phyloP scores from a whole-genome alignment of 306 rosid genomes.

The Vigna reflexopilosa region DNA sequence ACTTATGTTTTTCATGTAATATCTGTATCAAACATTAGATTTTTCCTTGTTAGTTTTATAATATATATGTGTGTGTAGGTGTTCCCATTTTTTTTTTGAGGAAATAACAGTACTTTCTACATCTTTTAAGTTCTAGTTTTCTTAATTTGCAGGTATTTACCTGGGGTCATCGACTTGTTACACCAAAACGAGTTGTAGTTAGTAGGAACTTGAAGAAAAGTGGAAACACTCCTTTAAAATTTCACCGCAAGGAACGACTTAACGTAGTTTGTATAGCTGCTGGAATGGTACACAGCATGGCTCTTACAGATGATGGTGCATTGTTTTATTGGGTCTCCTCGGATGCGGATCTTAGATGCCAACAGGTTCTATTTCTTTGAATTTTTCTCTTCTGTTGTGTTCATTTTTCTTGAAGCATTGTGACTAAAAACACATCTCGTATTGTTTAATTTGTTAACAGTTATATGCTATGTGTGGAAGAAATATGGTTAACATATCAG shows the following conservation, averaged over 20 bases:
- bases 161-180: slow-evolving; percentile 97
- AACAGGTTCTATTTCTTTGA: slow-evolving; percentile 65
- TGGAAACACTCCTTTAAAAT: slow-evolving; percentile 78
- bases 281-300: slow-evolving; percentile 86
- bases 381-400: slow-evolving; percentile 9
- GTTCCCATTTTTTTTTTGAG: not conserved
- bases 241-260: slow-evolving; percentile 81
- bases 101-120: slow-evolving; percentile 1
- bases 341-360: slow-evolving; percentile 88
- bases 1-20: slow-evolving; percentile 11
- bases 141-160: slow-evolving; percentile 78
- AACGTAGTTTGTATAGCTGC: slow-evolving; percentile 81
- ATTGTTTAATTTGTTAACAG: slow-evolving; percentile 45
- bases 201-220: slow-evolving; percentile 88
- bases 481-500: slow-evolving; percentile 74
- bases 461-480: slow-evolving; percentile 75
- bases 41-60: slow-evolving; percentile 12
- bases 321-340: slow-evolving; percentile 92
- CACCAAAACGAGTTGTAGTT: slow-evolving; percentile 85
- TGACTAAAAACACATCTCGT: slow-evolving; percentile 20
- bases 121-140: slow-evolving; percentile 28
- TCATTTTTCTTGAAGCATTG: slow-evolving; percentile 17
- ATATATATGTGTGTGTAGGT: not conserved
- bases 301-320: slow-evolving; percentile 90
- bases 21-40: slow-evolving; percentile 16